phyloP scores from a whole-genome alignment of 2,329 filamentous ascomycete genomes.

The Coniochaeta sp. region DNA sequence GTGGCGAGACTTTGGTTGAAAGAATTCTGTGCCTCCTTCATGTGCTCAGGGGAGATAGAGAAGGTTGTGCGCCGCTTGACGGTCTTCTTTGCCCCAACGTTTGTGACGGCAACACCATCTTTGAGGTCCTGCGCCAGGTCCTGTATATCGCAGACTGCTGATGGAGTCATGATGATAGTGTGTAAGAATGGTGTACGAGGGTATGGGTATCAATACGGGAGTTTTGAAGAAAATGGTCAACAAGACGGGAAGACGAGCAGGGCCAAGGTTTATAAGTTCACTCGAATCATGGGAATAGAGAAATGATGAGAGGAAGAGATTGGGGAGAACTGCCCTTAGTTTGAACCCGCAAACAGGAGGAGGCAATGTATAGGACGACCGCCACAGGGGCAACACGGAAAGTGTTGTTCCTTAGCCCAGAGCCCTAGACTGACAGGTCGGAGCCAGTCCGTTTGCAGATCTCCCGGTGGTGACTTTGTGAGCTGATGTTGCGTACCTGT shows the following conservation, averaged over 20 bases:
- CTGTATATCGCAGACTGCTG: neutral
- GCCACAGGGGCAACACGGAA: no score
- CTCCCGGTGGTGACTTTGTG: no score
- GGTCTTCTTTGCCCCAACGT: neutral
- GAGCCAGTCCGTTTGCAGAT: no score
- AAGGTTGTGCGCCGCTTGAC: neutral
- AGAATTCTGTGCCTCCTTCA: neutral
- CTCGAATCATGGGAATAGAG: no score
- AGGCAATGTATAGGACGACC: neutral
- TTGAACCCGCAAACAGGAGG: neutral
- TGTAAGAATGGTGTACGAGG: neutral
- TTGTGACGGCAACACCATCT: neutral
- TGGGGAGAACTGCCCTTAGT: no score
- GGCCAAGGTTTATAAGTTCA: neutral
- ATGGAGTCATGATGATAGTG: neutral
- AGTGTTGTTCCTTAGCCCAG: neutral
- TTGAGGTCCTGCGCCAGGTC: neutral
- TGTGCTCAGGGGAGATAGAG: slow-evolving; percentile 1
- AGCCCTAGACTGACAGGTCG: neutral
- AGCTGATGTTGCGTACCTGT: no score
- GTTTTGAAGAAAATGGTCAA: neutral
- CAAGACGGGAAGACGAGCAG: neutral
- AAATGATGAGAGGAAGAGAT: no score
- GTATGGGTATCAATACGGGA: neutral
- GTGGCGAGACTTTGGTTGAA: neutral